phyloP scores from a whole-genome alignment of 2,329 filamentous ascomycete species.

The Anisogramma anomala region DNA sequence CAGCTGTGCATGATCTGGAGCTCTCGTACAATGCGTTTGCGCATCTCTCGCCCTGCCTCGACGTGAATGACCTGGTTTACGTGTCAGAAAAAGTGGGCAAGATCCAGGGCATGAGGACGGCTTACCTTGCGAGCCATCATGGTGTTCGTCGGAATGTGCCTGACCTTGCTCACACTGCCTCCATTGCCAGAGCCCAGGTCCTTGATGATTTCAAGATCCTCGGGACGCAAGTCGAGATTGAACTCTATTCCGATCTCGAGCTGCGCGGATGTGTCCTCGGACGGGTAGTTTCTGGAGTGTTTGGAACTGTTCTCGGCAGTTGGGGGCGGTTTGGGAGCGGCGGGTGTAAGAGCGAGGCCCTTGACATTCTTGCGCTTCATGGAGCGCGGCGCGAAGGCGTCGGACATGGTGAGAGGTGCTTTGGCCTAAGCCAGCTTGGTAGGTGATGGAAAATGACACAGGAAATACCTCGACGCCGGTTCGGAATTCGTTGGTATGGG shows the following conservation, averaged over 20 bases:
- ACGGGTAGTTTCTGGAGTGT: constrained; percentile 44
- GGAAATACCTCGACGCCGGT: not conserved
- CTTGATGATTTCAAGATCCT: constrained; percentile 86
- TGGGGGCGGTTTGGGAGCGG: constrained; percentile 58
- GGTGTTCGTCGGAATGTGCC: constrained; percentile 86
- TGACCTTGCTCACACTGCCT: constrained; percentile 95
- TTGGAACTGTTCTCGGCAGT: constrained; percentile 59
- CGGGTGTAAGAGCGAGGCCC: constrained; percentile 75
- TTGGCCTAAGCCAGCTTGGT: not conserved
- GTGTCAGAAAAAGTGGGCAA: constrained; percentile 3
- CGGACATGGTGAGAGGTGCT: constrained; percentile 39
- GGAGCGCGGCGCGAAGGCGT: constrained; percentile 56
- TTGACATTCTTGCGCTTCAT: constrained; percentile 99
- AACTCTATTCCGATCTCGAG: constrained; percentile 97
- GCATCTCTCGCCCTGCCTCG: constrained; percentile 92
- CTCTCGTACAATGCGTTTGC: constrained; percentile 92
- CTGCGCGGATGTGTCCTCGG: constrained; percentile 48
- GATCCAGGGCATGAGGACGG: not conserved
- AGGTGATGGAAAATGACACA: not conserved
- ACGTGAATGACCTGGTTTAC: constrained; percentile 83
- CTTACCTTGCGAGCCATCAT: constrained; percentile 94
- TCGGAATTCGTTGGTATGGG: not conserved
- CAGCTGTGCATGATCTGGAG: constrained; percentile 98
- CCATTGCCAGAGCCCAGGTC: constrained; percentile 94
- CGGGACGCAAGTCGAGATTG: constrained; percentile 79